Evolutionary conservation across 2,329 filamentous ascomycete species (phyloP), one percentile per base, ranked within the genome.

Genomic region (Ceratocystis papillata): DNA sequence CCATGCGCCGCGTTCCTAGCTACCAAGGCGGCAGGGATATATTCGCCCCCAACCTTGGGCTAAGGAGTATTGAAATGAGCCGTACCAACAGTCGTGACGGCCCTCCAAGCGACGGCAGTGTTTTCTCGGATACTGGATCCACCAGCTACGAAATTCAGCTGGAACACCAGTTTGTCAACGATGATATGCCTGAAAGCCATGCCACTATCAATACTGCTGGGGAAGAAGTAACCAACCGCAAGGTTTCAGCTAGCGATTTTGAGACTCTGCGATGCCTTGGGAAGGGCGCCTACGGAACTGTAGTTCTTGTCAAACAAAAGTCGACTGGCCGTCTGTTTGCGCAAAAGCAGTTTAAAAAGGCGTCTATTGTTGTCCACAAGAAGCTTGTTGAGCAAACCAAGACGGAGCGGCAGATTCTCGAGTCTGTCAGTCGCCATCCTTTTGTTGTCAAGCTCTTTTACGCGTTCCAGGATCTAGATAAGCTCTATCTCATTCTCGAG

Each of bases 391-490:
- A 97, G 77, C 94, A 97, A 78, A 97, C 94, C 67, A 96, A 95
- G 80, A 97, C 93, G 1, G 94, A 99, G 78, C 88, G 94, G 62
- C 87, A 87, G 71, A 96, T 99, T 65, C 81, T 99, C 63, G 94
- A 99, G 78, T 95, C 89, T 68, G 90, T 99, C 75, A 97, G 95
- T 76, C 84, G 92, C 44, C 94, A 99, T 75, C 93, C 94, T 0
- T 99, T 99, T 74, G 92, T 99, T 61, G 94, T 99, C 70, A 97
- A 97, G 77, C 83, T 99, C 20, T 99, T 89, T 77, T 99, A 99
- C 73, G 94, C 94, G 25, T 99, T 99, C 76, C 94, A 99, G 76
- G 94, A 99, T 73, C 90, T 91, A 70, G 92, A 96, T 79, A 96
- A 96, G 78, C 84, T 99, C 44, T 99, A 99, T 74, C 80, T 99